Evolutionary conservation across 2,329 filamentous ascomycete species (phyloP).

Genomic region (Hyphodiscus sp.): DNA sequence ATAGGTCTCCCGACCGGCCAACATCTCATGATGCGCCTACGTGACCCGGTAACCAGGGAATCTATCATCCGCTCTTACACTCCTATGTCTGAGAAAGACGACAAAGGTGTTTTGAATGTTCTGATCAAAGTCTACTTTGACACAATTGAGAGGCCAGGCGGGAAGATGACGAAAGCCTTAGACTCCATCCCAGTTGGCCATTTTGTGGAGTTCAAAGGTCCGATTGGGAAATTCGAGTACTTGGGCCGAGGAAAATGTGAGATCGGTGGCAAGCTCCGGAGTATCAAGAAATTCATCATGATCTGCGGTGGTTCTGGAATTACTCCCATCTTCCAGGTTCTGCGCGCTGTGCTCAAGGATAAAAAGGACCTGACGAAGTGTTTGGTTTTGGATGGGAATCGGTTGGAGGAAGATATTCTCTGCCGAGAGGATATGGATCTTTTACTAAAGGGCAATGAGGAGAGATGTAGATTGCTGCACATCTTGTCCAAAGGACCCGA

Average conservation of each 20-base stretch:
- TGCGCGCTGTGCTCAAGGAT: conserved; percentile 66
- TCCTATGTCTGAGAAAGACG: conserved; percentile 60
- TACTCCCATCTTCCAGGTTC: conserved; percentile 83
- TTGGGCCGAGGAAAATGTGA: conserved; percentile 57
- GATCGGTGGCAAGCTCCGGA: conserved; percentile 50
- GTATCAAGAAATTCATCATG: conserved; percentile 70
- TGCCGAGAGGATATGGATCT: conserved; percentile 66
- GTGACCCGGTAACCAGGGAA: conserved; percentile 63
- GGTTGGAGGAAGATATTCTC: conserved; percentile 73
- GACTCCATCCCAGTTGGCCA: conserved; percentile 67
- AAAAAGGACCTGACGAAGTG: conserved; percentile 58
- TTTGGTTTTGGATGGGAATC: conserved; percentile 72
- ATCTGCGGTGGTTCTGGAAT: conserved; percentile 84
- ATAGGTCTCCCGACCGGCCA: conserved; percentile 79
- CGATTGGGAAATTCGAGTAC: conserved; percentile 81
- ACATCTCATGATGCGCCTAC: conserved; percentile 77
- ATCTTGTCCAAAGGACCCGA: conserved; percentile 59
- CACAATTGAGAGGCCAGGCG: conserved; percentile 50
- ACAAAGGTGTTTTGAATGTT: conserved; percentile 62
- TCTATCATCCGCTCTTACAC: conserved; percentile 83
- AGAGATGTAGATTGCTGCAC: conserved; percentile 59
- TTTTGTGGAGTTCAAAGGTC: conserved; percentile 78
- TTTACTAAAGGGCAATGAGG: conserved; percentile 46
- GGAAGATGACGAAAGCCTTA: conserved; percentile 76
- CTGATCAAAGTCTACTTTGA: conserved; percentile 79